Evolutionary conservation across 352 stramenopile species (phyloP).

Genomic region (Pythium vanterpoolii): DNA sequence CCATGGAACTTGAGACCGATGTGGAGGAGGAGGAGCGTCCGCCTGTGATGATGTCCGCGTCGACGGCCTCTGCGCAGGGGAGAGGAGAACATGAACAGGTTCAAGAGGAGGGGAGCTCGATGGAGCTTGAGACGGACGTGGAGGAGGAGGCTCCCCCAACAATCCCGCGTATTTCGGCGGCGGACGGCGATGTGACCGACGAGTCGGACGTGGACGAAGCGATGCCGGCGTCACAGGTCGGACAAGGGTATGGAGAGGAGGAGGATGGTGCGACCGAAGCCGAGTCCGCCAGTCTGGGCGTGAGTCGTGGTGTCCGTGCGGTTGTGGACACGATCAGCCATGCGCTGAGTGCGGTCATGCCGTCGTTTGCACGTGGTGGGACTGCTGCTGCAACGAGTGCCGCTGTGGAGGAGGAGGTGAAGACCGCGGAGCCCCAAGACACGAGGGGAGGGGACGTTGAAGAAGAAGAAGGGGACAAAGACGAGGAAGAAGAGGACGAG

Average conservation of each 20-base stretch:
- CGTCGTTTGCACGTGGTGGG: not conserved
- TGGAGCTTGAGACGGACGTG: too few relatives aligned
- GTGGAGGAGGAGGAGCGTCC: not conserved
- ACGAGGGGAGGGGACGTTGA: not conserved
- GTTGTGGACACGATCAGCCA: not conserved
- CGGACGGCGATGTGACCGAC: slow-evolving; percentile 33
- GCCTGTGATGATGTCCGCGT: not conserved
- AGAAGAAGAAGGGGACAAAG: slow-evolving; percentile 1
- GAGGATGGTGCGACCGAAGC: not conserved
- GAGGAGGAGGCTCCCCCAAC: too few relatives aligned
- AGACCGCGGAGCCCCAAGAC: not conserved
- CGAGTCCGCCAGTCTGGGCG: not conserved
- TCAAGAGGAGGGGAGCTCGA: too few relatives aligned
- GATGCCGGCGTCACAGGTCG: slow-evolving; percentile 24
- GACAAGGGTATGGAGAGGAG: not conserved
- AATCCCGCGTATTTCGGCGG: slow-evolving; percentile 25
- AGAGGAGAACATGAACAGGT: too few relatives aligned
- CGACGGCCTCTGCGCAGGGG: too few relatives aligned
- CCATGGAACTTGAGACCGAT: not conserved
- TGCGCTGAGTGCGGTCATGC: not conserved
- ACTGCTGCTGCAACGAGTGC: not conserved
- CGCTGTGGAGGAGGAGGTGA: not conserved
- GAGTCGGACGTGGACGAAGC: slow-evolving; percentile 72
- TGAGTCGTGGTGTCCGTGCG: not conserved
- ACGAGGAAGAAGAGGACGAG: slow-evolving; percentile 25